A percentile compares a stretch with the other conserved stretches of the same genome.
phyloP scores from a whole-genome alignment of 139 green algal genomes.

The Tetraselmis striata region DNA sequence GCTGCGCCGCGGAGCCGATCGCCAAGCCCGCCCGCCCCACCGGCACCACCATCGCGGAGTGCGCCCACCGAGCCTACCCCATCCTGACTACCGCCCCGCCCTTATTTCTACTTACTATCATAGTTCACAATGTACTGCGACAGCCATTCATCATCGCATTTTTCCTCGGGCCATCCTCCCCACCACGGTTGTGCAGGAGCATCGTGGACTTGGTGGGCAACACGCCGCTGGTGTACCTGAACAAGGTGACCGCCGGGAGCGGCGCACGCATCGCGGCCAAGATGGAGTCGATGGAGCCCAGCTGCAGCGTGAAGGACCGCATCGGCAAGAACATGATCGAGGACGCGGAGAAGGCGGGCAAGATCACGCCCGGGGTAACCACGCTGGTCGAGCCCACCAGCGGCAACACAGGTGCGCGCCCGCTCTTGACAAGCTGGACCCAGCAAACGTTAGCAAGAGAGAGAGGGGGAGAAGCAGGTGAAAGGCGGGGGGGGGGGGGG shows the following conservation, averaged over 20 bases:
- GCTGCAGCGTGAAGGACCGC: constrained; percentile 78
- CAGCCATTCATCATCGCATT: no score
- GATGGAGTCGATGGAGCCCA: constrained; percentile 85
- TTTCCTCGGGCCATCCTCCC: no score
- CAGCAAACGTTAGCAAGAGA: no score
- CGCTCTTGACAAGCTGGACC: not conserved
- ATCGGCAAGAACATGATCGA: constrained; percentile 82
- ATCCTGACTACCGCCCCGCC: no score
- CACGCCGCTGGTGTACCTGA: constrained; percentile 46
- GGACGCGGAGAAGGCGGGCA: constrained; percentile 67
- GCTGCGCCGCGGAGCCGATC: not conserved
- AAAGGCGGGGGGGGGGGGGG: no score
- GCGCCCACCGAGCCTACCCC: no score
- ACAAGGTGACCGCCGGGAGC: constrained; percentile 57
- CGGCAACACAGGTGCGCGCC: constrained; percentile 72
- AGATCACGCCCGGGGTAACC: constrained; percentile 74
- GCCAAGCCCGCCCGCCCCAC: not conserved
- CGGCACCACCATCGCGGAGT: not conserved
- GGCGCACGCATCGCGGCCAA: constrained; percentile 59
- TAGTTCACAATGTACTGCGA: no score
- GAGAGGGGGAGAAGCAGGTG: no score
- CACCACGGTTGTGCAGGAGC: no score
- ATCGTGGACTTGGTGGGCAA: not conserved
- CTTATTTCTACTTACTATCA: no score
- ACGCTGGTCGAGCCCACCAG: constrained; percentile 82